Evolutionary conservation across 2,329 filamentous ascomycete genomes (phyloP).

Genomic region (Alternaria panax): DNA sequence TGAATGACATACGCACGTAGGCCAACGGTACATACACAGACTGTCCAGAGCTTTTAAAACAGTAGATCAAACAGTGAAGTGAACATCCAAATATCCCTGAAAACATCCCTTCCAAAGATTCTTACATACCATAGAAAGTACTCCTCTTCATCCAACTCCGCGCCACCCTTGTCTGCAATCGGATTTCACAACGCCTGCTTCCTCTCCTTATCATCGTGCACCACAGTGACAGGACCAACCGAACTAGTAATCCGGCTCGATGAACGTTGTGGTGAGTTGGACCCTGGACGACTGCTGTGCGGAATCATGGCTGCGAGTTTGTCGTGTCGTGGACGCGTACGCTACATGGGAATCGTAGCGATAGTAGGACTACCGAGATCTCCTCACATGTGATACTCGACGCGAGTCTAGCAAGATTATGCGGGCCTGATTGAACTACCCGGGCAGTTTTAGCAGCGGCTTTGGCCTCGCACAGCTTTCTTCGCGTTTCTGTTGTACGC

Average conservation of each 20-base stretch:
- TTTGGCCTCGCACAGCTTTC: background rate
- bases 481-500: background rate
- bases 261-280: slow-evolving; percentile 5
- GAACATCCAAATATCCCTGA: background rate
- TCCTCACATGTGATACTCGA: too few relatives aligned
- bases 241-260: background rate
- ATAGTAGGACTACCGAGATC: too few relatives aligned
- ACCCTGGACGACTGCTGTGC: background rate
- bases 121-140: background rate
- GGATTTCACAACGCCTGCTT: slow-evolving; percentile 9
- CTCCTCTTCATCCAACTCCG: background rate
- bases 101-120: slow-evolving; percentile 1
- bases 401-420: too few relatives aligned
- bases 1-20: background rate
- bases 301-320: slow-evolving; percentile 1
- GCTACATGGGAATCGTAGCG: too few relatives aligned
- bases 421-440: too few relatives aligned
- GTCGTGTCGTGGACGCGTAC: background rate
- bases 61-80: background rate
- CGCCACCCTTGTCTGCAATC: slow-evolving; percentile 6
- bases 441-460: too few relatives aligned
- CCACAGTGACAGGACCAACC: background rate
- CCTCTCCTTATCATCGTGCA: background rate
- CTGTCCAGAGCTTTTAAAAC: background rate
- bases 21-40: background rate